Evolutionary conservation across 768 basidiomycete species (phyloP), one percentile per base, ranked within the genome.

Genomic region (Chlorophyllum brunneum): DNA sequence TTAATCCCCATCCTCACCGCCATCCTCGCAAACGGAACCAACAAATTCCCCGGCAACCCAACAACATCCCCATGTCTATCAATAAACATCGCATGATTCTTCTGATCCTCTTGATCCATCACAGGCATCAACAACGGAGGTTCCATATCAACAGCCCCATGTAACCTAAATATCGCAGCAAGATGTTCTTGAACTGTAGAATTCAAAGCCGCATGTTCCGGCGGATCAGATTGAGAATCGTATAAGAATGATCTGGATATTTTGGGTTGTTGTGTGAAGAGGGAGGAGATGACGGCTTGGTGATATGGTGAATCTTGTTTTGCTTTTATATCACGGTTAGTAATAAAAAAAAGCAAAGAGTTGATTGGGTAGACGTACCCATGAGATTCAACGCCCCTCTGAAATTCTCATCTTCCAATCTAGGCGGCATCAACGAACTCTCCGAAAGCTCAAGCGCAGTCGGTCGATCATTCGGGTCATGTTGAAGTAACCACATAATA

Each of bases 61-160:
- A 93, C 83, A 0, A 88, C 72, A 56, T 91, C 88, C 1, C 88
- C 92, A 51, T 85, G 85, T 40, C 81, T 73, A 67, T 95, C 94
- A 26, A 98, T 78, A 57, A 92, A 82, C 5, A 82, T 72, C 2
- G 87, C 89, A 24, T 85, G 81, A 5, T 75, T 79, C 36, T 77
- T 76, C 27, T 85, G 81, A 26, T 88, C 85, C 15, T 82, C 80
- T 2, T 75, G 69, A 26, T 83, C 77, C 42, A 80, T 74, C 1
- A 81, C 74, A 0, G 88, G 94, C 65, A 92, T 81, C 9, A 97
- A 72, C n/a, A 95, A 67, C 0, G 92, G 87, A 0, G 92, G 86
- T 58, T 90, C 88, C 67, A 86, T 85, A 56, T 93, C 83, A 1
- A 95, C 82, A 2, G 95, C 94, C 5, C 95, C 95, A 61, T 95